Evolutionary conservation across 139 green algal genomes (phyloP).

Genomic region (Mesotaenium endlicherianum): DNA sequence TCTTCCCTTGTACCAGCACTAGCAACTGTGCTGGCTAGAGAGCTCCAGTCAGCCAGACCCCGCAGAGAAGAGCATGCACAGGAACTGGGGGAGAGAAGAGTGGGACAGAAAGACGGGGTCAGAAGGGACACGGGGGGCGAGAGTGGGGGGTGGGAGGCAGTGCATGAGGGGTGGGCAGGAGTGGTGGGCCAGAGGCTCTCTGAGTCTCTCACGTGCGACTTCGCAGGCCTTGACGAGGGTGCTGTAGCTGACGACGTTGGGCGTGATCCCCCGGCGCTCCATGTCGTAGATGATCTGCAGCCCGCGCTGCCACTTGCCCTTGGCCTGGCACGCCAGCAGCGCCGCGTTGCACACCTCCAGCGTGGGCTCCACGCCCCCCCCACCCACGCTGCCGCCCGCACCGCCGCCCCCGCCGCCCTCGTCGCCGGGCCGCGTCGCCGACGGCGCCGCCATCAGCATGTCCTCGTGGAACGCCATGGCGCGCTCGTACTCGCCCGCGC

Average conservation of each 20-base stretch:
- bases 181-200: neutral
- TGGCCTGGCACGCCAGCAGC: constrained; percentile 35
- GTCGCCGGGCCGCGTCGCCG: too few relatives aligned
- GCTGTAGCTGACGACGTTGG: constrained; percentile 49
- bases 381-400: too few relatives aligned
- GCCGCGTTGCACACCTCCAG: constrained; percentile 27
- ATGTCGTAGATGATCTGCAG: constrained; percentile 41
- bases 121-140: neutral
- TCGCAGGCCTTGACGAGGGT: constrained; percentile 63
- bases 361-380: neutral
- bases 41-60: too few relatives aligned
- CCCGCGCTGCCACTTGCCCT: constrained; percentile 40
- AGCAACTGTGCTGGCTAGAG: too few relatives aligned
- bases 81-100: too few relatives aligned
- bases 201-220: constrained; percentile 41
- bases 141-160: neutral
- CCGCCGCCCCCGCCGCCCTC: too few relatives aligned
- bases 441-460: constrained; percentile 24
- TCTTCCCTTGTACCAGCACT: too few relatives aligned
- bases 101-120: too few relatives aligned
- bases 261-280: constrained; percentile 21
- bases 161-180: neutral
- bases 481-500: constrained; percentile 43
- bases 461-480: constrained; percentile 53
- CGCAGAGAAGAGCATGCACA: too few relatives aligned